Evolutionary conservation across 352 stramenopile genomes (phyloP).

Genomic region (Phytophthora nicotianae): DNA sequence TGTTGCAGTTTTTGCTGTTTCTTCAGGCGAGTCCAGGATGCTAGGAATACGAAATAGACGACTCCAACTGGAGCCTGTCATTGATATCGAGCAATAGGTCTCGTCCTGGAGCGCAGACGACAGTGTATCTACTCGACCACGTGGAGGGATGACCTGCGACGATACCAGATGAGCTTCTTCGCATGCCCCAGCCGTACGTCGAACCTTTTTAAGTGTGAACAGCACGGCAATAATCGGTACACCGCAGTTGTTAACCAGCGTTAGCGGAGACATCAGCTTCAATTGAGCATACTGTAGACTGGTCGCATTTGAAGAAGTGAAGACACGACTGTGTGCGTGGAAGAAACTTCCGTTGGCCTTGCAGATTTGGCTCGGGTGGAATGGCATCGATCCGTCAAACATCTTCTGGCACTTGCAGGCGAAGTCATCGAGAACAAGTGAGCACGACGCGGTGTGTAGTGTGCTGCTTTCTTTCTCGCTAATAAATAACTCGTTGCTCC

Average conservation of each 20-base stretch:
- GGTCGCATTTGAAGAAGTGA: constrained; percentile 69
- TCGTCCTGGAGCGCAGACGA: constrained; percentile 74
- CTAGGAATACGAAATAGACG: constrained; percentile 67
- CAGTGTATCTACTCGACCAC: constrained; percentile 59
- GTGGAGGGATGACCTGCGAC: constrained; percentile 60
- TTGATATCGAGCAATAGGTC: constrained; percentile 78
- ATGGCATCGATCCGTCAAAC: constrained; percentile 73
- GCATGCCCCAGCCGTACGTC: constrained; percentile 45
- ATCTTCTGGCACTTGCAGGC: constrained; percentile 81
- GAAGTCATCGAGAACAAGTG: constrained; percentile 71
- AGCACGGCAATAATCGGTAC: constrained; percentile 68
- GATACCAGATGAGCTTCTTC: constrained; percentile 81
- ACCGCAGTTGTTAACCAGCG: constrained; percentile 83
- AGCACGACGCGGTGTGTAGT: constrained; percentile 68
- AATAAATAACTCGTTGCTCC: constrained; percentile 84
- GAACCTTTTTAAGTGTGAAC: constrained; percentile 85
- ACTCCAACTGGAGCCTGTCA: constrained; percentile 83
- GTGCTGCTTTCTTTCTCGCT: constrained; percentile 65
- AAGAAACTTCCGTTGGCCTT: constrained; percentile 77
- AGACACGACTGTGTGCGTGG: constrained; percentile 62
- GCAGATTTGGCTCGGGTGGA: constrained; percentile 76
- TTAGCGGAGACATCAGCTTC: constrained; percentile 63
- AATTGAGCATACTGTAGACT: constrained; percentile 74
- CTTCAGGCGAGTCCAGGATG: constrained; percentile 24
- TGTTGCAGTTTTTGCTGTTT: constrained; percentile 4